These are phyloP conservation scores for Stereocaulon alpinum DNA, from an alignment of 495 filamentous ascomycete genomes.

Conservation along the genomic window DNA sequence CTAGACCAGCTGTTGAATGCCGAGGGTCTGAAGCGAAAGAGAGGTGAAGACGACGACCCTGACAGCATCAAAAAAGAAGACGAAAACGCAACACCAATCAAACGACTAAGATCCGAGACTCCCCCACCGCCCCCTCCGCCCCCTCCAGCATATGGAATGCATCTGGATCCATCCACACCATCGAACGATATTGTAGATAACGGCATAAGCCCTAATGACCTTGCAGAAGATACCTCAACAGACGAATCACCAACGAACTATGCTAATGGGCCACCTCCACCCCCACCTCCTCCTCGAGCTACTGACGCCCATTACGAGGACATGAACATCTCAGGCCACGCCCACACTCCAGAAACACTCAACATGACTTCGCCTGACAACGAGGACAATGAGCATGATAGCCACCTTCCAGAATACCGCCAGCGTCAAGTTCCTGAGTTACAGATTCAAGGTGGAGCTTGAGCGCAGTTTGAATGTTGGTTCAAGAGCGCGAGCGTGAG, in stretches of 20 bases:
- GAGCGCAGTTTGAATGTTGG: background rate
- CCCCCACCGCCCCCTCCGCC: slow-evolving; percentile 38
- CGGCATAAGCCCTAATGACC: background rate
- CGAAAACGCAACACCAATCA: slow-evolving; percentile 26
- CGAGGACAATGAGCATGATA: background rate
- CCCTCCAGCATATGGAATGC: slow-evolving; percentile 21
- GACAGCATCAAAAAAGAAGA: slow-evolving; percentile 23
- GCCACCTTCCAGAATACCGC: background rate
- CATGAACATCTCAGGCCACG: background rate
- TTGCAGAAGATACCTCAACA: background rate
- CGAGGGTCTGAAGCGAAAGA: slow-evolving; percentile 53
- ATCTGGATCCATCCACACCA: background rate
- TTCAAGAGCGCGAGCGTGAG: background rate
- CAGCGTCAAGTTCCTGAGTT: background rate
- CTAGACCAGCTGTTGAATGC: slow-evolving; percentile 24
- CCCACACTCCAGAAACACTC: slow-evolving; percentile 3
- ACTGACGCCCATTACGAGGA: background rate
- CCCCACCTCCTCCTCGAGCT: background rate
- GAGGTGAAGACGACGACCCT: slow-evolving; percentile 29
- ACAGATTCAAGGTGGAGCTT: slow-evolving; percentile 9
- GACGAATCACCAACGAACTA: background rate
- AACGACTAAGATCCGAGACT: slow-evolving; percentile 27
- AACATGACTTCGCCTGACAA: background rate
- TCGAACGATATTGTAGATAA: background rate
- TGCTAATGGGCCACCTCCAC: background rate